phyloP scores from a whole-genome alignment of 345 rosid genomes.

The Pistacia integerrima region DNA sequence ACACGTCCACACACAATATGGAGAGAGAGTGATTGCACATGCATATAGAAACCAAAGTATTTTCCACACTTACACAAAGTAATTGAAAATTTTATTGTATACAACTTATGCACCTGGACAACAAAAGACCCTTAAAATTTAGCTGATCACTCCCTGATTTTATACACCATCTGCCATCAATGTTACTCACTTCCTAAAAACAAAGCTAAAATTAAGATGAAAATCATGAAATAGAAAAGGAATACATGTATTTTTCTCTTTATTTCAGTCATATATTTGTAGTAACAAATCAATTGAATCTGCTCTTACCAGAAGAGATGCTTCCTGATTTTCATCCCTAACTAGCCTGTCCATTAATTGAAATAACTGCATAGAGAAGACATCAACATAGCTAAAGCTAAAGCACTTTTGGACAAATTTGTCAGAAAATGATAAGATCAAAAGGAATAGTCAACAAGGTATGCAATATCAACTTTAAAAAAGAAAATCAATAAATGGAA shows the following conservation, averaged over 20 bases:
- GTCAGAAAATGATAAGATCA: background rate
- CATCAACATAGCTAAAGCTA: conserved; percentile 11
- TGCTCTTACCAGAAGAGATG: conserved; percentile 52
- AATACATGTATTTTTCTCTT: background rate
- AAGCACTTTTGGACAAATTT: background rate
- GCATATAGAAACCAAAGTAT: background rate
- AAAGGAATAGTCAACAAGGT: background rate
- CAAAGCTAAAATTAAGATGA: conserved; percentile 17
- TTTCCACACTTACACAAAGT: background rate
- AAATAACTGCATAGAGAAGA: conserved; percentile 54
- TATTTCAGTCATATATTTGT: background rate
- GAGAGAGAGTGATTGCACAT: background rate
- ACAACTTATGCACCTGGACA: conserved; percentile 62
- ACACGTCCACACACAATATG: background rate
- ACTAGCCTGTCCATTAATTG: conserved; percentile 70
- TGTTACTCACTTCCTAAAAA: conserved; percentile 59
- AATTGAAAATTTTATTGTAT: conserved; percentile 6
- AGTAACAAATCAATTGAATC: background rate
- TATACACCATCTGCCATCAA: conserved; percentile 88
- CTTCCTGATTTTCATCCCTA: conserved; percentile 57
- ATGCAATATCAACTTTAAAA: background rate
- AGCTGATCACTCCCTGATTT: conserved; percentile 55
- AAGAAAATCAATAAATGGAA: background rate
- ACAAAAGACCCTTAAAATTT: conserved; percentile 64
- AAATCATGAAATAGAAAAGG: conserved; percentile 24